These are phyloP conservation scores for Colletotrichum sp. DNA, from an alignment of 2,329 filamentous ascomycete genomes.

Conservation along the genomic window DNA sequence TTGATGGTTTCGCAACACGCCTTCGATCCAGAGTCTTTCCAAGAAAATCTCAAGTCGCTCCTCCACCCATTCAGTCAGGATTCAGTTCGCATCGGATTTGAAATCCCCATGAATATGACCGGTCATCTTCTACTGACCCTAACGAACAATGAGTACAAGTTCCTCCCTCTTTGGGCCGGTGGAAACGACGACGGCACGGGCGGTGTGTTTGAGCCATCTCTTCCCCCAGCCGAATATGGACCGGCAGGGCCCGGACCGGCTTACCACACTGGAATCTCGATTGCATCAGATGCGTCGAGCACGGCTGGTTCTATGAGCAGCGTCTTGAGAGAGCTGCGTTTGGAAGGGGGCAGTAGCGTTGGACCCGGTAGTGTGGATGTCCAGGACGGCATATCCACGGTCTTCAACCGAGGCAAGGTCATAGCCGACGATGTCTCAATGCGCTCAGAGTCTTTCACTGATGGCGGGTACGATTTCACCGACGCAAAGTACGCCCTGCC, in stretches of 20 bases:
- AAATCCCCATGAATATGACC: conserved; percentile 39
- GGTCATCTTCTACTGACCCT: conserved; percentile 58
- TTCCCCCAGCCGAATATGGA: conserved; percentile 49
- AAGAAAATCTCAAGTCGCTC: background rate
- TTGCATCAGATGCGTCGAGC: conserved; percentile 38
- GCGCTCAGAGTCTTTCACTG: conserved; percentile 39
- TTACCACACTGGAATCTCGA: conserved; percentile 50
- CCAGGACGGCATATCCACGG: conserved; percentile 45
- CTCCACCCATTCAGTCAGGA: conserved; percentile 4
- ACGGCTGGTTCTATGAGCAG: conserved; percentile 38
- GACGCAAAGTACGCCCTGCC: conserved; percentile 39
- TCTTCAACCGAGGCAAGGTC: conserved; percentile 34
- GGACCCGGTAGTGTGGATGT: conserved; percentile 40
- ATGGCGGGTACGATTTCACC: conserved; percentile 34
- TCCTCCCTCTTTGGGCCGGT: conserved; percentile 70
- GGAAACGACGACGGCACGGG: conserved; percentile 58
- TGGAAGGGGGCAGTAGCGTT: conserved; percentile 37
- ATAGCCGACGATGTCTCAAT: conserved; percentile 38
- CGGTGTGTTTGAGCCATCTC: conserved; percentile 48
- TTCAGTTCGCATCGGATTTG: conserved; percentile 33
- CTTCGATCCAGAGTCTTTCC: conserved; percentile 12
- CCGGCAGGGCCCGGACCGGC: conserved; percentile 51
- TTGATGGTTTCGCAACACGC: background rate
- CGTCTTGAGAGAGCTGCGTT: conserved; percentile 35
- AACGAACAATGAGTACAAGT: conserved; percentile 62